Evolutionary conservation across 495 filamentous ascomycete genomes (phyloP).

Genomic region (Penicillium verhagenii): DNA sequence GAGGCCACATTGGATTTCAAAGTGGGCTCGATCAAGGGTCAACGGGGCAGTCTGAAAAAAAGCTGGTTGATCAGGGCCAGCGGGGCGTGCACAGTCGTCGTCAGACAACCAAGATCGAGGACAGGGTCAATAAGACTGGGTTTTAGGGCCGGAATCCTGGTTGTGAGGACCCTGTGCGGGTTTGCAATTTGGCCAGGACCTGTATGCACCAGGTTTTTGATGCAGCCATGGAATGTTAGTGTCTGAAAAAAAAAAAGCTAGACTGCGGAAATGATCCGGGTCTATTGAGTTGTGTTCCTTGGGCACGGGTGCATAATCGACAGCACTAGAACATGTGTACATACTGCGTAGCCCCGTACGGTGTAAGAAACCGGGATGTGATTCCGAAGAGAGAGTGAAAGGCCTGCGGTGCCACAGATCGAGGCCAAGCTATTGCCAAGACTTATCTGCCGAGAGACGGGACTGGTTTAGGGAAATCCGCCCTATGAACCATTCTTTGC

Average conservation of each 20-base stretch:
- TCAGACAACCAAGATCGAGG: constrained; percentile 18
- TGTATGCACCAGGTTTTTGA: neutral
- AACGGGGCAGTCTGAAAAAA: neutral
- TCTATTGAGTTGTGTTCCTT: neutral
- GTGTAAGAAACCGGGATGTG: neutral
- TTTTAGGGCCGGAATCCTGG: neutral
- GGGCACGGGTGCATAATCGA: neutral
- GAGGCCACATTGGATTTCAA: neutral
- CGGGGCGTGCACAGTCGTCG: constrained; percentile 18
- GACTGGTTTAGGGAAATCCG: neutral
- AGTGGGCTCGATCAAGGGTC: neutral
- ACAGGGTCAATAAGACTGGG: neutral
- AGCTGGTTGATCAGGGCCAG: constrained; percentile 12
- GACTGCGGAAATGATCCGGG: neutral
- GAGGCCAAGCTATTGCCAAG: neutral
- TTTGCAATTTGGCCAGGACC: neutral
- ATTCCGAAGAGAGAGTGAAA: neutral
- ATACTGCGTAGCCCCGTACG: too few species aligned
- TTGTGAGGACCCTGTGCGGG: too few species aligned
- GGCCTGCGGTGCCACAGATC: neutral
- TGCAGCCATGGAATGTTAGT: neutral
- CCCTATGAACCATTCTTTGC: neutral
- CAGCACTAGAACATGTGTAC: neutral
- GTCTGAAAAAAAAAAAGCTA: neutral
- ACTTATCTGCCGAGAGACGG: neutral